Base-by-base conservation (phyloP, 371 early-diverging fungal genomes). In the Mucor velutinosus region DNA sequence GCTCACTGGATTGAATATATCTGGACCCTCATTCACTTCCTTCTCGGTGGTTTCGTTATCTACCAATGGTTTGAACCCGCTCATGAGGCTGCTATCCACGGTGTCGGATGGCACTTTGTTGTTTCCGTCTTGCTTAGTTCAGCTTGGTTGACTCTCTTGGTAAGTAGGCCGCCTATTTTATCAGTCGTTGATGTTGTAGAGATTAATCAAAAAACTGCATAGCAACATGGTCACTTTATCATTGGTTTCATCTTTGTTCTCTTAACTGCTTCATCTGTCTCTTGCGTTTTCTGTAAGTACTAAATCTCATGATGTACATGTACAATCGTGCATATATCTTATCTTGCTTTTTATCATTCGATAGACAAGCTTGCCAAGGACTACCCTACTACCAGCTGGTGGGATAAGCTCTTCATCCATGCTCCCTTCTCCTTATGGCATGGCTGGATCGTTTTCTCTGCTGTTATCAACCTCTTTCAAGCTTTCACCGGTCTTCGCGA, bases 361-460 rank as follows among this genome's bases (percentile, higher is more conserved):
- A 43, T 65, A 82, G 82, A 86, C 77, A 74, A 83, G 65, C 79
- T 88, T 49, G 76, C 78, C 64, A 77, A 79, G 60, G 66, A 81
- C 55, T 78, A 77, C 37, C 80, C 85, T 19, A 73, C 83, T 29
- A 60, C 69, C 12, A 81, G 77, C 41, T 75, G 76, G 72, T 75
- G 67, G 43, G 87, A 90, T 58, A 76, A 75, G 58, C 47, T 90
- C 63, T 87, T 90, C 58, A 76, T 92, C 66, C 92, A 90, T 72
- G 87, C 89, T 37, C 92, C 92, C 55, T 87, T 92, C 82, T 89
- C 90, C 43, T 77, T 92, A 58, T 90, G 85, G 82, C 90, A 92
- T 79, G 92, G 86, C 55, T 89, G 89, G 87, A 78, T 89, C 57
- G 84, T 86, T 60, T 89, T 86, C 60, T 74, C 87, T 53, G 76